Evolutionary conservation across 805 yeast genomes (phyloP).

Genomic region (Candida anglica): DNA sequence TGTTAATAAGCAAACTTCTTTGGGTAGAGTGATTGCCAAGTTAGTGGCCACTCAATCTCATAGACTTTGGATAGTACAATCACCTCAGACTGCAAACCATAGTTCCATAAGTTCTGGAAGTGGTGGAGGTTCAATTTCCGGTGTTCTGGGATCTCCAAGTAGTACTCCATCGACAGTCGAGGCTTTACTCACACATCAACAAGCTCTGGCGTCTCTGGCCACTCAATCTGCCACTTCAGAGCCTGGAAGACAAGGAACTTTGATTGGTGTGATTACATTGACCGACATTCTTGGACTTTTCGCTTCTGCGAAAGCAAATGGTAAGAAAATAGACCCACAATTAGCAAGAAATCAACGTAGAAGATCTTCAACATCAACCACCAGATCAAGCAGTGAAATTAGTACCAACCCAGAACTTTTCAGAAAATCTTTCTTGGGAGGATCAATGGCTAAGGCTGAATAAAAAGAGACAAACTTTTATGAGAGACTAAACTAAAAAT

Average conservation of each 20-base stretch:
- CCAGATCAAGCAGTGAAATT: slow-evolving; percentile 9
- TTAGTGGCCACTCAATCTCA: slow-evolving; percentile 94
- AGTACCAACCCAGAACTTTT: slow-evolving; percentile 4
- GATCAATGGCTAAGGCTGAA: not conserved
- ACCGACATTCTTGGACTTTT: slow-evolving; percentile 84
- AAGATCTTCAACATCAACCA: slow-evolving; percentile 44
- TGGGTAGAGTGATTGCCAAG: slow-evolving; percentile 89
- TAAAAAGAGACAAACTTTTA: not conserved
- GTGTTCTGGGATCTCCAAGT: not conserved
- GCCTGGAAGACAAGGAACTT: slow-evolving; percentile 65
- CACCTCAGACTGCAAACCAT: slow-evolving; percentile 8
- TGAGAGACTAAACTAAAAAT: not conserved
- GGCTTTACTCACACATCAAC: slow-evolving; percentile 13
- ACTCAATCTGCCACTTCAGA: slow-evolving; percentile 15
- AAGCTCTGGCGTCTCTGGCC: slow-evolving; percentile 14
- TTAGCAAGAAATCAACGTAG: slow-evolving; percentile 88
- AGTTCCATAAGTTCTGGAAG: slow-evolving; percentile 2
- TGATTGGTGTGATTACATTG: slow-evolving; percentile 87
- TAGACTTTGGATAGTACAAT: slow-evolving; percentile 77
- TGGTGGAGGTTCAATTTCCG: not conserved
- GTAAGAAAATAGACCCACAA: slow-evolving; percentile 75
- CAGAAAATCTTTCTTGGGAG: slow-evolving; percentile 3
- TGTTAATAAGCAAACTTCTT: slow-evolving; percentile 71
- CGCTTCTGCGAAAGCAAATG: slow-evolving; percentile 59
- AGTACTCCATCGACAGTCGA: slow-evolving; percentile 19